Conservation (phyloP, 1,139 yeast species). For the Blastobotrys apis region DNA sequence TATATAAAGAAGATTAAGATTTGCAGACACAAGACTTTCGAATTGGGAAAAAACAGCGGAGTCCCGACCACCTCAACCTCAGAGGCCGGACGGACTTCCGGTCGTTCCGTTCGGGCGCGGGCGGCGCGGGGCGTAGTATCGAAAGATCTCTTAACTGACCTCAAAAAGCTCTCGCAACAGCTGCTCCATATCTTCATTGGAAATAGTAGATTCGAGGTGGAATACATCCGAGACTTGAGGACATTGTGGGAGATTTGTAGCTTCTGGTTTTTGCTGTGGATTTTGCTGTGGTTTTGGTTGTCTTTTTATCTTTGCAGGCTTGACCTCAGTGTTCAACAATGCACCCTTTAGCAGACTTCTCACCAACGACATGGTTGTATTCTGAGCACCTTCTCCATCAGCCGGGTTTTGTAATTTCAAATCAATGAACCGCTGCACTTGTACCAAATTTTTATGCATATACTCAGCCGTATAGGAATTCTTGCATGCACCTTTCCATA, state of each 20-base stretch:
- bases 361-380: constrained; percentile 2
- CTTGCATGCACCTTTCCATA: constrained; percentile 6
- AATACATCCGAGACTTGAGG: no score
- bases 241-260: neutral
- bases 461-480: constrained; percentile 1
- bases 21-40: no score
- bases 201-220: neutral
- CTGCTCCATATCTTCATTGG: constrained; percentile 6
- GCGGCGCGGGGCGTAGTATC: no score
- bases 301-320: neutral
- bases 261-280: neutral
- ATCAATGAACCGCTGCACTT: constrained; percentile 2
- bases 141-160: no score
- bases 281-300: no score
- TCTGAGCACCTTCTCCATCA: neutral
- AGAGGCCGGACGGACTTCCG: no score
- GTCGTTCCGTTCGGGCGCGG: no score
- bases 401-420: constrained; percentile 5
- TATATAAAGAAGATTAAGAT: no score
- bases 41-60: no score
- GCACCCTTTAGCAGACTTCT: constrained; percentile 2
- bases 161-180: constrained; percentile 7
- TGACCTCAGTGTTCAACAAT: neutral
- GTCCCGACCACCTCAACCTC: constrained; percentile 3
- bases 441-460: neutral